Conservation (phyloP, 495 filamentous ascomycete species). For the Aspergillus ellipticus region DNA sequence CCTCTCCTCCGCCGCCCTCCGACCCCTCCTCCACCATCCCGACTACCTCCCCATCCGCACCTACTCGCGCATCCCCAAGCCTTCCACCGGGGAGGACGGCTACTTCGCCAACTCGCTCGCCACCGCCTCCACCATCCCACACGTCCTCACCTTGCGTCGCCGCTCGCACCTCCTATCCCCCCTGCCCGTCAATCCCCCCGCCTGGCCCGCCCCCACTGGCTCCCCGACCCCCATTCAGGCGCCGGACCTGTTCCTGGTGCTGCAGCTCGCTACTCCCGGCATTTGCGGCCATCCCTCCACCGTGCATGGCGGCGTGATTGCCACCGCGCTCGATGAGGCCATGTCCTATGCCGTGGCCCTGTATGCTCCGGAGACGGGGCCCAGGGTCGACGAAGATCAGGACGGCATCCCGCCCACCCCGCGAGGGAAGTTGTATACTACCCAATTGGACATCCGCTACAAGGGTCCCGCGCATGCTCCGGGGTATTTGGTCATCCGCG, state of each 20-base stretch:
- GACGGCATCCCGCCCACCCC: conserved; percentile 16
- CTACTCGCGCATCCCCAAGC: conserved; percentile 34
- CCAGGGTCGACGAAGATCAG: not conserved
- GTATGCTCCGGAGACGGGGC: conserved; percentile 22
- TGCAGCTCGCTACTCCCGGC: conserved; percentile 32
- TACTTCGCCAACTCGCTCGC: conserved; percentile 35
- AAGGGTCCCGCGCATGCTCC: conserved; percentile 31
- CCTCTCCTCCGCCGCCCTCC: conserved; percentile 23
- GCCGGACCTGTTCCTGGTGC: conserved; percentile 38
- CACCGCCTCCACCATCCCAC: conserved; percentile 37
- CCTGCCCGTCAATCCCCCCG: conserved; percentile 20
- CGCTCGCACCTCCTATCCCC: conserved; percentile 17
- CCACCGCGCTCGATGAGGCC: conserved; percentile 67
- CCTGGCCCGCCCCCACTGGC: conserved; percentile 33
- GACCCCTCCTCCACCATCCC: conserved; percentile 25
- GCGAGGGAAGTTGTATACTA: conserved; percentile 34
- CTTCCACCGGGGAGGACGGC: conserved; percentile 38
- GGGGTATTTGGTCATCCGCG: conserved; percentile 28
- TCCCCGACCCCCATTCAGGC: conserved; percentile 21
- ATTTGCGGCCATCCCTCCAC: conserved; percentile 38
- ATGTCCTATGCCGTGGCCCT: conserved; percentile 37
- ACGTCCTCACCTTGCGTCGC: conserved; percentile 34
- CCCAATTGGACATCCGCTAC: conserved; percentile 42
- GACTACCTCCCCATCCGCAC: conserved; percentile 35
- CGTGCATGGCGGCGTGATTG: conserved; percentile 52